These are phyloP conservation scores for Rhynchospora tenuis DNA, from an alignment of 176 grass and related monocot species.

Conservation along the genomic window DNA sequence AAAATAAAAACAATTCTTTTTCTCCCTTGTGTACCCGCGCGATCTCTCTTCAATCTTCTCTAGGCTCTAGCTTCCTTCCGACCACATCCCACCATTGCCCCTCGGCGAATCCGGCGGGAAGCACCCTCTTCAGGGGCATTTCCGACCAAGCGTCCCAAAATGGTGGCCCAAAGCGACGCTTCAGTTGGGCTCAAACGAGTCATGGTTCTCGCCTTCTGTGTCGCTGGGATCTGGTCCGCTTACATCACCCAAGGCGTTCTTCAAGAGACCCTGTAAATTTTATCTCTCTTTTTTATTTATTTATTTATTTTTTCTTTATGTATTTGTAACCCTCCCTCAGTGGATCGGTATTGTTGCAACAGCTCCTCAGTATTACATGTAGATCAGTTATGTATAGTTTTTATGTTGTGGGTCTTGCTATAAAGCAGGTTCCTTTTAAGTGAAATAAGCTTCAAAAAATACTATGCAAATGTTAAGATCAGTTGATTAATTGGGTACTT, in stretches of 20 bases:
- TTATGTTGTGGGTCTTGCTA: not conserved
- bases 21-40: not conserved
- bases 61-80: not conserved
- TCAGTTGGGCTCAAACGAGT: constrained; percentile 34
- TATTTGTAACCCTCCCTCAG: not conserved
- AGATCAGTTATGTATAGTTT: not conserved
- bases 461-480: not conserved
- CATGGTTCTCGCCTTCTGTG: constrained; percentile 78
- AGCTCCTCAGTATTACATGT: not conserved
- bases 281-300: not conserved
- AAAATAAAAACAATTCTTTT: not conserved
- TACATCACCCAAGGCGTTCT: constrained; percentile 96
- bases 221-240: constrained; percentile 86
- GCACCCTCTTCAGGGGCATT: not conserved
- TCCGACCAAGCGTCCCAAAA: not conserved
- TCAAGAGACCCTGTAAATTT: constrained; percentile 79
- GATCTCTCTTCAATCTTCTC: not conserved
- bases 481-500: constrained; percentile 2
- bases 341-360: not conserved
- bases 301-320: not conserved
- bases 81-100: not conserved
- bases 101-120: constrained; percentile 4
- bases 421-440: not conserved
- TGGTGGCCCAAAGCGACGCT: not conserved
- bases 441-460: not conserved